phyloP scores from a whole-genome alignment of 306 rosid genomes.

The Rubus idaeus region DNA sequence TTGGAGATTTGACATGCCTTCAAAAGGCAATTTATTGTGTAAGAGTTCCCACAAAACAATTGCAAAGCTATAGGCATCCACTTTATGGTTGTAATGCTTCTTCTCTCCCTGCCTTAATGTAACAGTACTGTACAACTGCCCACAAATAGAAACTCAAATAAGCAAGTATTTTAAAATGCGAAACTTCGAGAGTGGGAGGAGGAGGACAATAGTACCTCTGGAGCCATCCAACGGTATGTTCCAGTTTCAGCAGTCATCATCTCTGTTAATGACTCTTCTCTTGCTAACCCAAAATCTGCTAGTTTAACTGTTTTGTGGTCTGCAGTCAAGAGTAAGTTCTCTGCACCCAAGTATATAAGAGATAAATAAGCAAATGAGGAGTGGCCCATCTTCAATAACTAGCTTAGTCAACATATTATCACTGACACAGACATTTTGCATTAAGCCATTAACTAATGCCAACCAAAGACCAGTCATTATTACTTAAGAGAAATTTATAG shows the following conservation, averaged over 20 bases:
- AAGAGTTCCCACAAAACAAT: slow-evolving; percentile 96
- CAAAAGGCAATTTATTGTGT: slow-evolving; percentile 88
- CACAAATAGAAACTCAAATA: slow-evolving; percentile 30
- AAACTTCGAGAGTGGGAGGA: slow-evolving; percentile 1
- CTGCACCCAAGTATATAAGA: slow-evolving; percentile 45
- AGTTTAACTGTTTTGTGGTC: slow-evolving; percentile 80
- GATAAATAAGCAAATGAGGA: slow-evolving; percentile 8
- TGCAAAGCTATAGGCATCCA: slow-evolving; percentile 91
- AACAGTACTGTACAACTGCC: slow-evolving; percentile 90
- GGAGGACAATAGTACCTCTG: slow-evolving; percentile 61
- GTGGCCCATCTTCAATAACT: neutral
- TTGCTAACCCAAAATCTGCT: slow-evolving; percentile 94
- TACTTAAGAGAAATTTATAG: neutral
- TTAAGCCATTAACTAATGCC: neutral
- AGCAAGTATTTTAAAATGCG: neutral
- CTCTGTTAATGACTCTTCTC: slow-evolving; percentile 93
- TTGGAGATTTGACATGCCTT: slow-evolving; percentile 99
- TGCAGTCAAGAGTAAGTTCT: slow-evolving; percentile 78
- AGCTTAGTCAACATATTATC: neutral
- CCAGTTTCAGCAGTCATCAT: slow-evolving; percentile 99
- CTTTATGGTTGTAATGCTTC: slow-evolving; percentile 96
- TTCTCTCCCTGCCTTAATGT: slow-evolving; percentile 95
- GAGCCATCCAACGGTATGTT: slow-evolving; percentile 98
- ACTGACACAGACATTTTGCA: neutral
- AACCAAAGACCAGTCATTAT: neutral